Percentiles rank a stretch among this genome's conserved stretches.
These are phyloP conservation scores for Aspergillus oerlinghausenensis DNA, from an alignment of 2,329 filamentous ascomycete species.

Conservation along the genomic window DNA sequence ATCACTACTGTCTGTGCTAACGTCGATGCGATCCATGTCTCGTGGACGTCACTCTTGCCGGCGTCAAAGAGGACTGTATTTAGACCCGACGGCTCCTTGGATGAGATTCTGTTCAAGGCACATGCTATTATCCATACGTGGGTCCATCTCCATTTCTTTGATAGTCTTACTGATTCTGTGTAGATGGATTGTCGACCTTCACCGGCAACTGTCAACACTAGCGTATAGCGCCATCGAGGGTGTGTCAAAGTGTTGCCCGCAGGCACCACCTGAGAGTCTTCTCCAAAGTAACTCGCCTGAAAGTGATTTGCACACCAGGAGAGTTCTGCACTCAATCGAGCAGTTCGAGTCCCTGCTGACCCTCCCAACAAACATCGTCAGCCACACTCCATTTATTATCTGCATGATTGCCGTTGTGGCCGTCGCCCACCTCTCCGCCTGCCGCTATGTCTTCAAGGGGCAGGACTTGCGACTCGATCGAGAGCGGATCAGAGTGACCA, in stretches of 20 bases:
- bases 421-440: conserved; percentile 57
- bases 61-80: conserved; percentile 28
- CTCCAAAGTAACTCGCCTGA: conserved; percentile 10
- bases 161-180: background rate
- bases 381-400: conserved; percentile 37
- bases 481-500: conserved; percentile 37
- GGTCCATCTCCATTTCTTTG: conserved; percentile 32
- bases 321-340: conserved; percentile 33
- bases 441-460: conserved; percentile 31
- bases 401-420: conserved; percentile 40
- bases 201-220: conserved; percentile 38
- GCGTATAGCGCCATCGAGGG: conserved; percentile 34
- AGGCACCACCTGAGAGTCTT: conserved; percentile 9
- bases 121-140: conserved; percentile 61
- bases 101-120: conserved; percentile 72
- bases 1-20: conserved; percentile 18
- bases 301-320: conserved; percentile 35
- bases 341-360: conserved; percentile 35
- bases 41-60: conserved; percentile 37
- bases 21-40: conserved; percentile 33
- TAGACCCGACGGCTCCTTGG: conserved; percentile 51
- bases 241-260: conserved; percentile 32
- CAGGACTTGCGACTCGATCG: conserved; percentile 29
- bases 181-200: conserved; percentile 34
- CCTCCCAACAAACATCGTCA: conserved; percentile 29